Conservation (phyloP, 179 eudicot genomes). For the Pouteria campechiana region DNA sequence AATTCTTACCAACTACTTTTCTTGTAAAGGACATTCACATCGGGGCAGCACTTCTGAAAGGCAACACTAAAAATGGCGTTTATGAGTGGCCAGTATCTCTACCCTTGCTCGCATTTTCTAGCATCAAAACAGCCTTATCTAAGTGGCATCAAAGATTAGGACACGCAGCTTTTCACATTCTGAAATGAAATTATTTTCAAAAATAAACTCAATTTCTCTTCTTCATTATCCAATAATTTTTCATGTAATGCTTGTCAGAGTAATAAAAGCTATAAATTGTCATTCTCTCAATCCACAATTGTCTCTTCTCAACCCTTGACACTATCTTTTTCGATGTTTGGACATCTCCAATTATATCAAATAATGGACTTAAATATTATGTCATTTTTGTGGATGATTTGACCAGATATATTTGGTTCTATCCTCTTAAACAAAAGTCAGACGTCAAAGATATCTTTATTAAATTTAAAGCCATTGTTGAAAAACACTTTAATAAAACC, state of each 20-base stretch:
- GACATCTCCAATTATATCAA: neutral
- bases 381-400: neutral
- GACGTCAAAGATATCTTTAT: neutral
- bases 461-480: neutral
- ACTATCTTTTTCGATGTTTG: neutral
- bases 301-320: neutral
- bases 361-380: neutral
- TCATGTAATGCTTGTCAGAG: neutral
- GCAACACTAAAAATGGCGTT: neutral
- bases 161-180: no score
- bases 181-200: no score
- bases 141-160: no score
- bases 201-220: no score
- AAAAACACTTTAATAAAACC: neutral
- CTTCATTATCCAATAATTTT: no score
- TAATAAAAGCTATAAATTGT: neutral
- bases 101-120: no score
- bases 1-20: slow-evolving; percentile 4
- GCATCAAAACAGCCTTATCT: no score
- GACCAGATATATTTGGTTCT: neutral
- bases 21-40: slow-evolving; percentile 9
- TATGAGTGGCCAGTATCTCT: slow-evolving; percentile 1
- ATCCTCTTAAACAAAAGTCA: neutral
- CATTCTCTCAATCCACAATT: neutral
- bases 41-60: neutral